Percentiles rank a stretch among this genome's conserved stretches.
Evolutionary conservation across 163 green algal species (phyloP).

Genomic region (Scenedesmus sp.): DNA sequence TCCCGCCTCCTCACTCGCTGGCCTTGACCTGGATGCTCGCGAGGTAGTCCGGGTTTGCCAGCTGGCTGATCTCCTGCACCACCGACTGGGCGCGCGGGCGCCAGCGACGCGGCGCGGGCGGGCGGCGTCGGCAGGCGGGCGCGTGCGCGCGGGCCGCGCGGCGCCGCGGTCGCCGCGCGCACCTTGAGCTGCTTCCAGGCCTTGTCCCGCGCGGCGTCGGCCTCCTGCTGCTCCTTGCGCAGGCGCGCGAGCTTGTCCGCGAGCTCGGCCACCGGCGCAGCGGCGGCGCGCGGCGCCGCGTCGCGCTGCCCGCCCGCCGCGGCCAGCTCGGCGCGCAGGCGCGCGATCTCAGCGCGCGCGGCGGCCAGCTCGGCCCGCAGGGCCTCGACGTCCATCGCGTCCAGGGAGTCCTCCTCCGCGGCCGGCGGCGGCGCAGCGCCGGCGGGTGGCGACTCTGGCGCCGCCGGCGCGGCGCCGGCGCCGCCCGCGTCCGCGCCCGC

Average conservation of each 20-base stretch:
- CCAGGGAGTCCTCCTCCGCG: slow-evolving; percentile 14
- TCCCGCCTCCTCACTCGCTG: background rate
- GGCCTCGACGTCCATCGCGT: slow-evolving; percentile 8
- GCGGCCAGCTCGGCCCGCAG: slow-evolving; percentile 10
- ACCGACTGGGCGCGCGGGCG: slow-evolving; percentile 17
- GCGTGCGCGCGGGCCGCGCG: too few relatives aligned
- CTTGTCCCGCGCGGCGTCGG: slow-evolving; percentile 41
- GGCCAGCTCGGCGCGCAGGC: slow-evolving; percentile 21
- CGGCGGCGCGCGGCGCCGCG: background rate
- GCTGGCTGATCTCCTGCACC: slow-evolving; percentile 36
- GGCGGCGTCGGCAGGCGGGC: too few relatives aligned
- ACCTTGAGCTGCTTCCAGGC: slow-evolving; percentile 49
- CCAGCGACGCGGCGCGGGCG: background rate
- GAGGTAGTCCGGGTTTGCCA: slow-evolving; percentile 43
- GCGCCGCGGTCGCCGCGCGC: too few relatives aligned
- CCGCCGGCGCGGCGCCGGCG: too few relatives aligned
- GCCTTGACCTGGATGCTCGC: slow-evolving; percentile 18
- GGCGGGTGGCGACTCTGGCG: too few relatives aligned
- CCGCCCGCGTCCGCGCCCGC: background rate
- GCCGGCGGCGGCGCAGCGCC: too few relatives aligned
- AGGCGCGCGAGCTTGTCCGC: slow-evolving; percentile 3
- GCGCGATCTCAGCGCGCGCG: slow-evolving; percentile 14
- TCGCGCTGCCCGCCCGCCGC: slow-evolving; percentile 4
- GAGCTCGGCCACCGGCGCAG: slow-evolving; percentile 20
- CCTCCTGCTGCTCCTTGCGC: slow-evolving; percentile 40